A percentile compares a stretch with the other conserved stretches of the same genome.
phyloP scores from a whole-genome alignment of 768 basidiomycete species.

The Galerina marginata region DNA sequence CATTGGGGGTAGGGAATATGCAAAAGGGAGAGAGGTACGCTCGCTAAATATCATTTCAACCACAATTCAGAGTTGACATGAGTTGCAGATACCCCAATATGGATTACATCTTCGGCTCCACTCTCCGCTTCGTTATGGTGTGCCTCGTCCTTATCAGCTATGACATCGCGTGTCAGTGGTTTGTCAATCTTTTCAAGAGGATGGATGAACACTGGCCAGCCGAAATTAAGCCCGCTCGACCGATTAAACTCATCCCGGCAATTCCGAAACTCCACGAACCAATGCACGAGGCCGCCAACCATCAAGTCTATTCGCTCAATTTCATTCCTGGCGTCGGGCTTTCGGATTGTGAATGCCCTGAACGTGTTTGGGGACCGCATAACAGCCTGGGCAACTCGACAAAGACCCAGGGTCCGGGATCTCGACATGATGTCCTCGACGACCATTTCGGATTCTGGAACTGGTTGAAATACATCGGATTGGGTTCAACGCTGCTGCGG shows the following conservation, averaged over 20 bases:
- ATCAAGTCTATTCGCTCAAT: conserved; percentile 1
- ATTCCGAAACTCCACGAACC: too few relatives aligned
- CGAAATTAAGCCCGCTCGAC: too few relatives aligned
- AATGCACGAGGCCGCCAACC: not conserved
- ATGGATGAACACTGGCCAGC: too few relatives aligned
- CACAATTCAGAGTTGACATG: not conserved
- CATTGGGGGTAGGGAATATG: too few relatives aligned
- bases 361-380: conserved; percentile 4
- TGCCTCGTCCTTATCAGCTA: too few relatives aligned
- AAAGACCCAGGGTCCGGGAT: conserved; percentile 5
- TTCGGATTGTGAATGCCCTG: conserved; percentile 8
- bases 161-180: not conserved
- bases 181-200: too few relatives aligned
- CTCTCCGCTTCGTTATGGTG: too few relatives aligned
- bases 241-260: too few relatives aligned
- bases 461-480: not conserved
- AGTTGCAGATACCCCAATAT: too few relatives aligned
- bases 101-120: too few relatives aligned
- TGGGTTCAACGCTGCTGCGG: not conserved
- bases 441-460: conserved; percentile 10
- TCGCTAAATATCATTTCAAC: too few relatives aligned
- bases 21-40: too few relatives aligned
- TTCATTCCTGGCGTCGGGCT: not conserved
- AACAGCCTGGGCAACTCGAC: conserved; percentile 1
- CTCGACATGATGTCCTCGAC: not conserved